Base-by-base conservation (phyloP, 768 basidiomycete genomes). In the Boletus rubescentipes region DNA sequence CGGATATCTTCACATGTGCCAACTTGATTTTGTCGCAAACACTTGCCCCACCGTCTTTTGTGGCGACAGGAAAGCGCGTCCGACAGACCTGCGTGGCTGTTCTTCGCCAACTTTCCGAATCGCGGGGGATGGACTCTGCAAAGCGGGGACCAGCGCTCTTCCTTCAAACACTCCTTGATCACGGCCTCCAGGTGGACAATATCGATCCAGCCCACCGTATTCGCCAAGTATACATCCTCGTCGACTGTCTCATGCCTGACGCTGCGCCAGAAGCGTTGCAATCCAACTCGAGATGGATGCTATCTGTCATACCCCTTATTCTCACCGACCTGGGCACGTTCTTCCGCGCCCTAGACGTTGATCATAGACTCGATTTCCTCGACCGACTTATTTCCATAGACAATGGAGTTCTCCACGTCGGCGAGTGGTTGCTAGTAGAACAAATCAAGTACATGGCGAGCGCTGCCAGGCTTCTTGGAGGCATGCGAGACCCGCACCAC, bases 391-490 rank as follows among this genome's bases (percentile, higher is more conserved):
- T 80, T 20, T 72, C 67, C 16, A 67, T 91, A 14, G 90, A 92
- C 57, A 67, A 62, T 2, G 65, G 58, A 21, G 56, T 48, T 1
- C 59, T 69, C 11, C 49, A 58, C 15, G 14, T 68, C 9, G 64
- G 61, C 39, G 85, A 87, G 54, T 92, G 88, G 87, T 61, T 91
- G 23, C 60, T 92, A 9, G 61, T 70, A n/a, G 81, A 86, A 57
- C 86, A 88, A 55, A 61, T 87, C 53, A 82, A 81, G 64, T 69
- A 75, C n/a, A 69, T 87, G 41, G 68, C 69, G 8, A 67, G 66
- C 12, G 63, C 69, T 20, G 68, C 83, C 20, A 72, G 73, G 46
- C 56, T 59, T 2, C 65, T 83, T 41, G 66, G 71, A 14, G 56
- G 54, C 9, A 54, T 65, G 42, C 59, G 67, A 5, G 69, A 68